phyloP scores from a whole-genome alignment of 176 grass and related monocot species.

The Musa troglodytarum region DNA sequence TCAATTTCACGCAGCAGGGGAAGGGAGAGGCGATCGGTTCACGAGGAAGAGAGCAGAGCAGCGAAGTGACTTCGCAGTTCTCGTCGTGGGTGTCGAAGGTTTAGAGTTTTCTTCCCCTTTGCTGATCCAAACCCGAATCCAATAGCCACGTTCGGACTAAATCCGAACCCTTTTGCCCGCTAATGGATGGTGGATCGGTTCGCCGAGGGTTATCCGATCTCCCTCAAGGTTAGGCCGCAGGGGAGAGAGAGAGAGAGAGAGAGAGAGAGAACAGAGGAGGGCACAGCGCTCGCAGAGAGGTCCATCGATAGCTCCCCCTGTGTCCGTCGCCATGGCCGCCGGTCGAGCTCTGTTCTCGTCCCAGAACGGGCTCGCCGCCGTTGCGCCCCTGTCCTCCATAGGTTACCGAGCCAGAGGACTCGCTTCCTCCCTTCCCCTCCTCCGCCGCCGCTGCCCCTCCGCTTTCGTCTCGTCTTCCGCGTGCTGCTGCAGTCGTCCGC shows the following conservation, averaged over 20 bases:
- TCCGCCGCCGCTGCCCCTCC: conserved; percentile 21
- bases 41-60: too few species aligned
- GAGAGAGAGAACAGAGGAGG: too few species aligned
- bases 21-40: too few species aligned
- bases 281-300: too few species aligned
- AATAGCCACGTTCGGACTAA: not conserved
- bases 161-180: not conserved
- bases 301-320: too few species aligned
- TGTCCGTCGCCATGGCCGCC: conserved; percentile 54
- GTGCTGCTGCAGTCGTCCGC: conserved; percentile 16
- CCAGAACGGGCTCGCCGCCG: conserved; percentile 27
- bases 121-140: not conserved
- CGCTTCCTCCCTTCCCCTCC: conserved; percentile 3
- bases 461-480: conserved; percentile 26
- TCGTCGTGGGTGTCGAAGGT: too few species aligned
- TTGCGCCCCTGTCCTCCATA: conserved; percentile 32
- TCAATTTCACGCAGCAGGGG: too few species aligned
- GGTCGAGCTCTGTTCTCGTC: conserved; percentile 60
- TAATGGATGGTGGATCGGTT: not conserved
- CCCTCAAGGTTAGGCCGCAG: too few species aligned
- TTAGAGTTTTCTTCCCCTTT: too few species aligned
- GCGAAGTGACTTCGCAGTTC: too few species aligned
- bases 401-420: conserved; percentile 16
- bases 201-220: not conserved
- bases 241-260: too few species aligned